Evolutionary conservation across 1,284 basidiomycete species (phyloP).

Genomic region (Ustilago loliicola): DNA sequence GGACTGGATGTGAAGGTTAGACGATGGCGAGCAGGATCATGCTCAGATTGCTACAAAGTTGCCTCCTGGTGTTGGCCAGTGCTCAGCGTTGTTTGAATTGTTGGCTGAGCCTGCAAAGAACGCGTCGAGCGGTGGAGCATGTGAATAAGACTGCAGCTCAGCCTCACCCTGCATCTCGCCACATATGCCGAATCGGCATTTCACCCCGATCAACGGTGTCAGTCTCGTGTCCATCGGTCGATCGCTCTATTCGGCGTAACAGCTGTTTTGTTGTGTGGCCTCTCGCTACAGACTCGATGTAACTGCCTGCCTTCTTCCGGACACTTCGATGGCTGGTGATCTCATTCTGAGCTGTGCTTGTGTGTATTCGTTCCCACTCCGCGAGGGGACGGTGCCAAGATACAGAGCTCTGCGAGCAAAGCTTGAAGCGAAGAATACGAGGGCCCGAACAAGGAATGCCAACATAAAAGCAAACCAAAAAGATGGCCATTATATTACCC

Average conservation of each 20-base stretch:
- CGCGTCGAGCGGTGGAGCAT: conserved; percentile 22
- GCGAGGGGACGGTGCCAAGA: too few species aligned
- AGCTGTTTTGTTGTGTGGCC: too few species aligned
- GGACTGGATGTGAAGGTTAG: not conserved
- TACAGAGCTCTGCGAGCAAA: too few species aligned
- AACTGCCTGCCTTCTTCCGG: too few species aligned
- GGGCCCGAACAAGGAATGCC: too few species aligned
- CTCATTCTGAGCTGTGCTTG: too few species aligned
- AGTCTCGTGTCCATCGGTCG: not conserved
- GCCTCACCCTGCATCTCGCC: conserved; percentile 31
- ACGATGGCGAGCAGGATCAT: conserved; percentile 1
- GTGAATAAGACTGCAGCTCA: conserved; percentile 5
- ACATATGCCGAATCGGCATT: conserved; percentile 1
- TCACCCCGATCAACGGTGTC: not conserved
- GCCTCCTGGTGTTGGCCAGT: conserved; percentile 15
- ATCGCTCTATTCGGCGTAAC: too few species aligned
- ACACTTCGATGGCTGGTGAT: too few species aligned
- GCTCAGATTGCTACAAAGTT: not conserved
- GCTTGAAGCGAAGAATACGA: too few species aligned
- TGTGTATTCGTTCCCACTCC: too few species aligned
- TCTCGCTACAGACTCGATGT: too few species aligned
- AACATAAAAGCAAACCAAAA: too few species aligned
- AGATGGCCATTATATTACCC: not conserved
- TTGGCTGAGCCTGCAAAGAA: conserved; percentile 3
- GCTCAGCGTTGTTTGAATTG: conserved; percentile 11